Conservation (phyloP, 768 basidiomycete genomes). For the Suillus sp. region DNA sequence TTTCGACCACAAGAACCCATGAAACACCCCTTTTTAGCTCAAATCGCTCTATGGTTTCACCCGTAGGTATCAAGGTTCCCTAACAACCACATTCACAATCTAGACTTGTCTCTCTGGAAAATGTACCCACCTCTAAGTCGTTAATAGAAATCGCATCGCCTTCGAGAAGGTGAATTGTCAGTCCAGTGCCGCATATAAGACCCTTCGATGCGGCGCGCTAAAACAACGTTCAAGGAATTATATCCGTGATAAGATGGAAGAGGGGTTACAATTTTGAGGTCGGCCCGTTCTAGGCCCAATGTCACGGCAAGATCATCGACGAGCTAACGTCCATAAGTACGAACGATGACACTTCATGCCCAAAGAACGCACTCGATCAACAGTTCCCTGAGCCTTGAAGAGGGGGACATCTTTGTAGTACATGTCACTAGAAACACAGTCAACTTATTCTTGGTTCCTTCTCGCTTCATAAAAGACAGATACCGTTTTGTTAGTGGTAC, state of each 20-base stretch:
- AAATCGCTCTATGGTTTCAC: slow-evolving; percentile 69
- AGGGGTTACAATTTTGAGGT: slow-evolving; percentile 70
- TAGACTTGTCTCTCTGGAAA: not conserved
- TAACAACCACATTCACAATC: slow-evolving; percentile 28
- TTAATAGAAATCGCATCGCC: slow-evolving; percentile 54
- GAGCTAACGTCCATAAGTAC: slow-evolving; percentile 49
- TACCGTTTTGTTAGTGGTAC: slow-evolving; percentile 69
- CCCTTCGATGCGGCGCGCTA: slow-evolving; percentile 92
- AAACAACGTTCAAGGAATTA: slow-evolving; percentile 14
- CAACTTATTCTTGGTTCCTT: slow-evolving; percentile 12
- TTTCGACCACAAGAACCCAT: slow-evolving; percentile 92
- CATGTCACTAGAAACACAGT: slow-evolving; percentile 61
- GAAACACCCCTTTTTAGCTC: slow-evolving; percentile 52
- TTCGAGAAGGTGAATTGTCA: slow-evolving; percentile 57
- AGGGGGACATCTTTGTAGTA: slow-evolving; percentile 84
- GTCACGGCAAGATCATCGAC: slow-evolving; percentile 91
- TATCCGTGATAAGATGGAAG: not conserved
- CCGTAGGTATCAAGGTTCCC: slow-evolving; percentile 77
- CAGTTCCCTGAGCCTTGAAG: slow-evolving; percentile 76
- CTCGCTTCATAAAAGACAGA: slow-evolving; percentile 4
- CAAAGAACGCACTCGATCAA: slow-evolving; percentile 62
- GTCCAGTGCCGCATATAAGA: slow-evolving; percentile 68
- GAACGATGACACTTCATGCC: slow-evolving; percentile 2
- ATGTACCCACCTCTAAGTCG: slow-evolving; percentile 56
- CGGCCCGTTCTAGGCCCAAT: slow-evolving; percentile 67